Evolutionary conservation across 176 grass and related monocot species (phyloP).

Genomic region (Avena eriantha): DNA sequence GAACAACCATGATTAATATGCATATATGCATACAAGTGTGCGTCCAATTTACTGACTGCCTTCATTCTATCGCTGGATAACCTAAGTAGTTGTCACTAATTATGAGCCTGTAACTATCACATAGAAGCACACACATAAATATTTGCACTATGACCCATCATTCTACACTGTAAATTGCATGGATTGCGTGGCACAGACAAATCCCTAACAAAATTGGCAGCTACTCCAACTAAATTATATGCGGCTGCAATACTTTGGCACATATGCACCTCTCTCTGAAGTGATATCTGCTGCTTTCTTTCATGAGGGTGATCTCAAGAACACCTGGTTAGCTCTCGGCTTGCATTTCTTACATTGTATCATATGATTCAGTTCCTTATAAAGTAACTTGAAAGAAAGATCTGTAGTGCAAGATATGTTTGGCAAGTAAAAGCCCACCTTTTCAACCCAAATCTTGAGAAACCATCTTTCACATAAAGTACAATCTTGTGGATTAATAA

Average conservation of each 20-base stretch:
- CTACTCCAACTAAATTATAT: neutral
- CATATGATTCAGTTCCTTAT: neutral
- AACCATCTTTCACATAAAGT: slow-evolving; percentile 32
- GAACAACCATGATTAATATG: too few relatives aligned
- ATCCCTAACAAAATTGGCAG: neutral
- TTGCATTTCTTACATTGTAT: neutral
- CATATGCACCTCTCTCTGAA: neutral
- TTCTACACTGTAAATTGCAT: neutral
- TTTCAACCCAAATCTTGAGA: slow-evolving; percentile 37
- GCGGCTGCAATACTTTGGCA: neutral
- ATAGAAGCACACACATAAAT: neutral
- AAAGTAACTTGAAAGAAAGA: neutral
- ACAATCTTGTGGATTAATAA: slow-evolving; percentile 30
- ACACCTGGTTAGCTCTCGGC: neutral
- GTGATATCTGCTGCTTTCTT: neutral
- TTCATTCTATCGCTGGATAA: too few relatives aligned
- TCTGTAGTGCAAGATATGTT: slow-evolving; percentile 23
- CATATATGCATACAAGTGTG: too few relatives aligned
- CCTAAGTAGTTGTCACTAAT: too few relatives aligned
- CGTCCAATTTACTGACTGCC: too few relatives aligned
- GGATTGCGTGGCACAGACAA: neutral
- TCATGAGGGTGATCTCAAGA: neutral
- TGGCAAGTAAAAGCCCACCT: slow-evolving; percentile 19
- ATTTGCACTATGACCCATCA: neutral
- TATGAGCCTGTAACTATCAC: too few relatives aligned